Base-by-base conservation (phyloP, 257 asterid species). In the Leptodermis oblonga region DNA sequence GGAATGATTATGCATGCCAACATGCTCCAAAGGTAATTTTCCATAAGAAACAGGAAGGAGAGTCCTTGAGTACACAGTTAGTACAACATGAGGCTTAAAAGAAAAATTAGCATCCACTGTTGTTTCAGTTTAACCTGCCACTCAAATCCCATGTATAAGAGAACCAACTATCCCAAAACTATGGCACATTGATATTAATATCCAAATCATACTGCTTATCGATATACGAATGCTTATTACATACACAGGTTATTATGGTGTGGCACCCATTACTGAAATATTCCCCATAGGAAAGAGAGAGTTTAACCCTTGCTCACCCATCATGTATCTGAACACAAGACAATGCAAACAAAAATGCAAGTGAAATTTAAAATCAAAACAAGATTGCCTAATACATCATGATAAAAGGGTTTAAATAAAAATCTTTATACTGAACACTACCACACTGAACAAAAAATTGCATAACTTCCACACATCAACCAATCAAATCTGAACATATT, bases 241-340 rank as follows among this genome's bases (percentile, higher is more conserved):
- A 36, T 74, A 77, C 97, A 82, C 91, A 94, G 85, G 46, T 69
- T 86, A 73, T 81, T 83, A 72, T 90, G 86, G 84, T 87, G 91
- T 0, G 97, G 99, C 83, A 90, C 99, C 99, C 99, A 93, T 90
- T 30, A 89, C 91, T 22, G 96, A 80, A 76, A 93, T 89, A 73
- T 93, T 95, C 83, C 90, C 97, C 89, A 93, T 85, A 3, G 96
- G 96, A 65, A 87, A 93, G 71, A 87, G 64, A 72, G 92, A 72
- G 63, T 71, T 69, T 46, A 93, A 77, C 34, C 99, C 96, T 76
- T 87, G 95, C 73, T 65, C 82, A 39, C 89, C 78, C 99, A 93
- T 93, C 82, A 71, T 73, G 76, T 69, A 74, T 82, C 97, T 87
- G 79, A 46, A 68, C 49, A 62, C 17, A 69, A 60, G 34, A 45